Base-by-base conservation (phyloP, 352 stramenopile genomes). In the Phytopythium aichiense region DNA sequence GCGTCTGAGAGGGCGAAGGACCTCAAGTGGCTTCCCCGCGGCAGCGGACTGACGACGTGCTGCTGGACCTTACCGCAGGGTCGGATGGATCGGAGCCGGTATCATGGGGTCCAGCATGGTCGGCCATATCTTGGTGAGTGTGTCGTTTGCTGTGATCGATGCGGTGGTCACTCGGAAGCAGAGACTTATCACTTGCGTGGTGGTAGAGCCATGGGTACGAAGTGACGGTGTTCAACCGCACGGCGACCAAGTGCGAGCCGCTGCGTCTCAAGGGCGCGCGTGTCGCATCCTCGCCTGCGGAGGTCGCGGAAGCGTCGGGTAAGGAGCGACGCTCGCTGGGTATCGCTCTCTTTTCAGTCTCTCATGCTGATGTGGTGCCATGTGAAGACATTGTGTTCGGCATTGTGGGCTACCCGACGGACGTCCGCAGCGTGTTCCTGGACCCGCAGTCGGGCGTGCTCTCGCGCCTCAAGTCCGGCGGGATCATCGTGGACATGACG, bases 101-200 rank as follows among this genome's bases (percentile, higher is more conserved):
- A 91, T 96, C 63, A 96, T 96, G 89, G 89, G 89, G 25, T 81
- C 73, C 61, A 94, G 82, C 71, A 97, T 97, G 89, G 91, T 84
- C 52, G 65, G 77, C 50, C 89, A 96, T 65, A 81, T 97, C 56
- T 61, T 97, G 60, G 84, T 94, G 74, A 46, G 76, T 56, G 18
- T 28, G 22, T 8, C 3, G 31, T 50, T 9, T 31, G 28, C 28
- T 31, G 28, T 31, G 28, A 2, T 2, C 35, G 35, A 40, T 5
- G 35, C 12, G 2, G 35, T 25, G 23, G 22, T 33, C n/a, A 50
- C 12, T 23, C 42, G 4, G 11, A 22, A 15, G 12, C 35, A 2
- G 35, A 40, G 35, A 40, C 35, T 40, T 40, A 40, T 8, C 35
- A 15, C 35, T 5, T 4, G 8, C 55, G 9, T 37, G 59, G 63